Conservation (phyloP, 495 filamentous ascomycete species). For the Aspergillus mulundensis region DNA sequence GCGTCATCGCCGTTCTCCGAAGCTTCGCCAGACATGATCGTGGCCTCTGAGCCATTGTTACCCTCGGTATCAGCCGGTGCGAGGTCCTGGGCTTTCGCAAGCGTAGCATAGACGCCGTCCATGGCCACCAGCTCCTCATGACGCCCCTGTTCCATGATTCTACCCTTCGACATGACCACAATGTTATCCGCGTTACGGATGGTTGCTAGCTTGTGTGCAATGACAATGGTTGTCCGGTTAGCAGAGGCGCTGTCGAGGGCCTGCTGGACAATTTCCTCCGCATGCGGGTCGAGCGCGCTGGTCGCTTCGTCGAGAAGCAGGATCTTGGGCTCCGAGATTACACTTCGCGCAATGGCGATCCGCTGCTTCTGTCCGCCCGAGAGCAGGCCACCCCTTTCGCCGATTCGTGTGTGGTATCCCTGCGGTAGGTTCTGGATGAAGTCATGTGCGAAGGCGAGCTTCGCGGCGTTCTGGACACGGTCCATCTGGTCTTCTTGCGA, state of each 20-base stretch:
- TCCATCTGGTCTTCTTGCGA: constrained; percentile 59
- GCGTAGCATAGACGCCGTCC: constrained; percentile 62
- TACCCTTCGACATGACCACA: constrained; percentile 80
- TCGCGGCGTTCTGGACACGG: constrained; percentile 73
- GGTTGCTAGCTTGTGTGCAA: constrained; percentile 90
- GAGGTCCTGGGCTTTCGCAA: constrained; percentile 78
- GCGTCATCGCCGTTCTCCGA: background rate
- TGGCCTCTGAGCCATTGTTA: background rate
- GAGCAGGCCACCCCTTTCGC: constrained; percentile 86
- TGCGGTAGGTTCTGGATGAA: constrained; percentile 80
- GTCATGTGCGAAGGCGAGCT: constrained; percentile 89
- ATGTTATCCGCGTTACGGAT: constrained; percentile 94
- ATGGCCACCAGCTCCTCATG: constrained; percentile 64
- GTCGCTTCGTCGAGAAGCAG: constrained; percentile 93
- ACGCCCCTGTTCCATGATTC: constrained; percentile 82
- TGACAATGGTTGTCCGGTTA: constrained; percentile 90
- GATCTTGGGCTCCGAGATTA: constrained; percentile 93
- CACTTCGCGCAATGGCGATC: constrained; percentile 80
- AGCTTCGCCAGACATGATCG: background rate
- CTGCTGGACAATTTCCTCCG: constrained; percentile 89
- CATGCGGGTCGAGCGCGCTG: constrained; percentile 87
- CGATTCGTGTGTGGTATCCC: constrained; percentile 89
- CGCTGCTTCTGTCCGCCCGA: constrained; percentile 96
- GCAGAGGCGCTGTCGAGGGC: constrained; percentile 84
- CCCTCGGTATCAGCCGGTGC: constrained; percentile 14